Evolutionary conservation across 352 stramenopile species (phyloP).

Genomic region (Nothophytophthora sp.): DNA sequence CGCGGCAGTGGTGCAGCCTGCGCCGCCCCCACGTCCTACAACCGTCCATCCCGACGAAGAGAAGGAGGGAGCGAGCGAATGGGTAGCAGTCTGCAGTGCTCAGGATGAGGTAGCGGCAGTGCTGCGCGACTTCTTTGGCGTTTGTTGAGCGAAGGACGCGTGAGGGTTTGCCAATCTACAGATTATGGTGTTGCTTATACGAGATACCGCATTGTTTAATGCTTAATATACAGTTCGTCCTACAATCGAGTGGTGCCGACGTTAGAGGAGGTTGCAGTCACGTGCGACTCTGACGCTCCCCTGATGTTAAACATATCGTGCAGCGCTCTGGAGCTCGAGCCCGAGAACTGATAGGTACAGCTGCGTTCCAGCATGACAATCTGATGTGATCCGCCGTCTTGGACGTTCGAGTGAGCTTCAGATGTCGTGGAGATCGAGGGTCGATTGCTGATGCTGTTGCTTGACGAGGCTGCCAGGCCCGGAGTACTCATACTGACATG

Average conservation of each 20-base stretch:
- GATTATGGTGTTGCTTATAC: too few species aligned
- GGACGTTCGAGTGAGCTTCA: too few species aligned
- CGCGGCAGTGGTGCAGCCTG: slow-evolving; percentile 1
- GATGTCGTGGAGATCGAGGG: too few species aligned
- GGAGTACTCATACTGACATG: slow-evolving; percentile 8
- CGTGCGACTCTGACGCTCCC: slow-evolving; percentile 6
- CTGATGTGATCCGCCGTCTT: too few species aligned
- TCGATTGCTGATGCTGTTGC: too few species aligned
- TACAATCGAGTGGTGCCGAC: slow-evolving; percentile 27
- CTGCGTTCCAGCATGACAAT: slow-evolving; percentile 14
- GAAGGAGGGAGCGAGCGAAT: neutral
- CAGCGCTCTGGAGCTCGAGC: slow-evolving; percentile 23
- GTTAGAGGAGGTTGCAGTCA: slow-evolving; percentile 8
- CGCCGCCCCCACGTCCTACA: slow-evolving; percentile 5
- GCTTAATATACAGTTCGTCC: neutral
- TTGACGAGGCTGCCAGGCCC: too few species aligned
- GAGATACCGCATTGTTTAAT: slow-evolving; percentile 1
- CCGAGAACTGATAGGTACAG: slow-evolving; percentile 22
- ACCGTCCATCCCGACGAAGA: neutral
- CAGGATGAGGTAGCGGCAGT: slow-evolving; percentile 12
- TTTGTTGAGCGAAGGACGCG: neutral
- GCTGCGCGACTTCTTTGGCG: slow-evolving; percentile 20
- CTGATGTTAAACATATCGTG: slow-evolving; percentile 34
- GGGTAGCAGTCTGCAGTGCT: neutral
- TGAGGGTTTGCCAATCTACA: too few species aligned